Conservation (phyloP, 495 filamentous ascomycete genomes). For the Talaromyces wortmannii region DNA sequence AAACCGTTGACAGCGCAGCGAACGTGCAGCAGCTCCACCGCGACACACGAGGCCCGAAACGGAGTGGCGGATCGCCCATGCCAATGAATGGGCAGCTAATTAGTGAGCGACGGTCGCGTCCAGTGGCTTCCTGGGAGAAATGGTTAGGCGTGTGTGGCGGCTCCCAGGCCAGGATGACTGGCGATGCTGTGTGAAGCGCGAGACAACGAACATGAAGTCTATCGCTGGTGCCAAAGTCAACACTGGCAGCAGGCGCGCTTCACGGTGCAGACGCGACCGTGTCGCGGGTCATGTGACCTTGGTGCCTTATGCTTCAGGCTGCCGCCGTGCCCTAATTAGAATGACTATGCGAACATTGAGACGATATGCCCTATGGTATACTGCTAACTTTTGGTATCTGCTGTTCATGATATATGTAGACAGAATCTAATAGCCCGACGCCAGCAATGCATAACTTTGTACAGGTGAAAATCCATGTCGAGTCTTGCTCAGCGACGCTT, state of each 20-base stretch:
- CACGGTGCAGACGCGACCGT: neutral
- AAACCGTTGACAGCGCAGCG: neutral
- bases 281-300: constrained; percentile 1
- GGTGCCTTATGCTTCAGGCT: neutral
- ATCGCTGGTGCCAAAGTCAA: too few species aligned
- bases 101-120: too few species aligned
- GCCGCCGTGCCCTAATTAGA: neutral
- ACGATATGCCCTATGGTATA: neutral
- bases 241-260: too few species aligned
- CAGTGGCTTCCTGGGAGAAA: too few species aligned
- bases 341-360: too few species aligned
- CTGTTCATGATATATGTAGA: neutral
- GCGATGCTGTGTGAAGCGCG: too few species aligned
- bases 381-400: constrained; percentile 3
- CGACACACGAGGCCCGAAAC: neutral
- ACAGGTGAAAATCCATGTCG: neutral
- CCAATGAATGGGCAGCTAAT: neutral
- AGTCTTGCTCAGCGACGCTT: constrained; percentile 29
- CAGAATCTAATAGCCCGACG: neutral
- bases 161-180: too few species aligned
- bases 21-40: neutral
- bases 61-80: neutral
- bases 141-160: too few species aligned
- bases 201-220: too few species aligned
- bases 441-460: neutral